Evolutionary conservation across 495 filamentous ascomycete species (phyloP), one percentile per base, ranked within the genome.

Genomic region (Monascus purpureus): DNA sequence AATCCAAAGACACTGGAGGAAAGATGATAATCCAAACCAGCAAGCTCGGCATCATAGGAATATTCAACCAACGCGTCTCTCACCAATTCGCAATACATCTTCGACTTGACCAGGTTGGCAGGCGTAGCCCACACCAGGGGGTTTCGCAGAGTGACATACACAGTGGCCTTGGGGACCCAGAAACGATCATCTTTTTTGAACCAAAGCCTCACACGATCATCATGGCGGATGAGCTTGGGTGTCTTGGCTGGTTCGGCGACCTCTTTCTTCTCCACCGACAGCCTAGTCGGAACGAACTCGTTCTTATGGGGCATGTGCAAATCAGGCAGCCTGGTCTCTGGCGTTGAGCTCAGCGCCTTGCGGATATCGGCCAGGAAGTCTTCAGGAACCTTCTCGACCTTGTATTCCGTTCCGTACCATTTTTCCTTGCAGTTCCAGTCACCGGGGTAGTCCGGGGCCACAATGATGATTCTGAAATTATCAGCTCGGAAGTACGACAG

Each of bases 121-220:
- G 90, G 82, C 3, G 80, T 86, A 2, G 81, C 70, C 51, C 73
- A 75, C 14, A 77, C 71, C 20, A 93, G 49, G 4, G 85, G 80
- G 35, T 80, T 94, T 38, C 81, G 72, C 40, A 92, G 67, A 30
- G 73, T 80, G 25, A 93, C 68, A 42, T 83, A 69, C 11, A 95
- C 52, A 40, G 80, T 93, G 0, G 77, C 90, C 53, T 93, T 95
- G 1, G 90, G 90, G 3, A 99, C 90, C 90, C 90, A 99, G 59
- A 95, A 99, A 0, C 75, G 82, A 44, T 99, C 90, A 43, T 99
- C 90, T 57, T 96, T 96, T 68, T 99, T 99, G 58, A 73, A 95
- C 90, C 90, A 99, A n/a, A 82, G 74, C 18, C 90, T 75, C 2
- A 80, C 73, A 6, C 73, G 57, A 13, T 80, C 70, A 40, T 94